Percentiles rank a stretch among this genome's conserved stretches.
These are phyloP conservation scores for Blumeriella jaapii DNA, from an alignment of 2,329 filamentous ascomycete species.

Conservation along the genomic window DNA sequence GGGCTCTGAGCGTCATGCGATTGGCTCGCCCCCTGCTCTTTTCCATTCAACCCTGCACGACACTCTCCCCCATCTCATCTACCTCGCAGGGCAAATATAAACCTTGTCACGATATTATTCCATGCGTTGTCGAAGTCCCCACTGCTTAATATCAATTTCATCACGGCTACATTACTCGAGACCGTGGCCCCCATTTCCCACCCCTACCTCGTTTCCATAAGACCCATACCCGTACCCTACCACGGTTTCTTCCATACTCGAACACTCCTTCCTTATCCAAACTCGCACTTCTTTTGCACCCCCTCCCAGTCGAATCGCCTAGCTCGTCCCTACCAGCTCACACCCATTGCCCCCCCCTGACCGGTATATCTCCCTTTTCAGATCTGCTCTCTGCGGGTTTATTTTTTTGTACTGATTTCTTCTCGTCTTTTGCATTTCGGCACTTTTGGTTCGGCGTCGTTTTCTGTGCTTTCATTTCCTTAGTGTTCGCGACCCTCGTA, in stretches of 20 bases:
- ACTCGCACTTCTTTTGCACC: conserved; percentile 1
- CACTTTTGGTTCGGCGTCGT: conserved; percentile 5
- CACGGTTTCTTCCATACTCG: conserved; percentile 10
- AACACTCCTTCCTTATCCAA: conserved; percentile 15
- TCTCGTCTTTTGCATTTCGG: conserved; percentile 18
- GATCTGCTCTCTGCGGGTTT: conserved; percentile 10
- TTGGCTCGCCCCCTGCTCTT: conserved; percentile 9
- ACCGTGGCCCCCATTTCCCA: conserved; percentile 1
- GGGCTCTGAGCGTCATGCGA: conserved; percentile 7
- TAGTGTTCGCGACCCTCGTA: conserved; percentile 20
- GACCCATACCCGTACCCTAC: too few species aligned
- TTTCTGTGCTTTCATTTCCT: conserved; percentile 12
- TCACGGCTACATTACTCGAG: not conserved
- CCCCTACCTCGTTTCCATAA: conserved; percentile 1
- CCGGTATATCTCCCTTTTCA: conserved; percentile 3
- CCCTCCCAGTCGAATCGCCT: conserved; percentile 11
- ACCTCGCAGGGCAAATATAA: too few species aligned
- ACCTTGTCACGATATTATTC: conserved; percentile 25
- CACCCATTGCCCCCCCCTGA: conserved; percentile 6
- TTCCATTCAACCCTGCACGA: conserved; percentile 1
- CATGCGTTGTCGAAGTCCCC: conserved; percentile 22
- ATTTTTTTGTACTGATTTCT: conserved; percentile 26
- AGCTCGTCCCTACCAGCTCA: conserved; percentile 6
- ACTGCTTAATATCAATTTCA: conserved; percentile 13
- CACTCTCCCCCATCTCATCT: too few species aligned